A percentile compares a stretch with the other conserved stretches of the same genome.
Evolutionary conservation across 2,329 filamentous ascomycete species (phyloP).

Genomic region (Diaporthe vexans): DNA sequence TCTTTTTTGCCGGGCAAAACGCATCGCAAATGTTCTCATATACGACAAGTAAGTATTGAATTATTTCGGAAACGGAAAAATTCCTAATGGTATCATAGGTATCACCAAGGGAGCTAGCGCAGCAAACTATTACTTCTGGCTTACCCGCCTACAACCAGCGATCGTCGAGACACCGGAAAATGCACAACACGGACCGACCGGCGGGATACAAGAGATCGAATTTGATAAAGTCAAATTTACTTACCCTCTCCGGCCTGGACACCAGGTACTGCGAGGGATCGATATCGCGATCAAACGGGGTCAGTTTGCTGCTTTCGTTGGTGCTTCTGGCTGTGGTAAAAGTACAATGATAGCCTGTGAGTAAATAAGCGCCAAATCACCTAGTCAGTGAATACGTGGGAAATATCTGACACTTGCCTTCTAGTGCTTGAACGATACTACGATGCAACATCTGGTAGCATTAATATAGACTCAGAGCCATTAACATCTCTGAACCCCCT

Average conservation of each 20-base stretch:
- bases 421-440: conserved; percentile 58
- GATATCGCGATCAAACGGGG: conserved; percentile 16
- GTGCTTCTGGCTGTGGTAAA: conserved; percentile 51
- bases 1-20: conserved; percentile 10
- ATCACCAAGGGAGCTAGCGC: conserved; percentile 9
- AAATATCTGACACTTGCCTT: conserved; percentile 49
- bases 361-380: background rate
- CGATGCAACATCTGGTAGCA: conserved; percentile 62
- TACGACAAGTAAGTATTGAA: background rate
- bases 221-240: background rate
- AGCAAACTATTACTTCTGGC: conserved; percentile 13
- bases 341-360: conserved; percentile 51
- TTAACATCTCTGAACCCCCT: conserved; percentile 63
- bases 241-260: background rate
- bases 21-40: conserved; percentile 2
- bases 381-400: fast-evolving
- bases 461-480: conserved; percentile 70
- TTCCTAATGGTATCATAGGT: background rate
- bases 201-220: background rate
- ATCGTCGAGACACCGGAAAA: conserved; percentile 19
- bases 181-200: background rate
- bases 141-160: background rate
- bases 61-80: too few relatives aligned
- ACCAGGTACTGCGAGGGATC: conserved; percentile 2
- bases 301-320: conserved; percentile 51